Percentiles rank a stretch among this genome's conserved stretches.
phyloP scores from a whole-genome alignment of 495 filamentous ascomycete species.

The Penicillium bovifimosum region DNA sequence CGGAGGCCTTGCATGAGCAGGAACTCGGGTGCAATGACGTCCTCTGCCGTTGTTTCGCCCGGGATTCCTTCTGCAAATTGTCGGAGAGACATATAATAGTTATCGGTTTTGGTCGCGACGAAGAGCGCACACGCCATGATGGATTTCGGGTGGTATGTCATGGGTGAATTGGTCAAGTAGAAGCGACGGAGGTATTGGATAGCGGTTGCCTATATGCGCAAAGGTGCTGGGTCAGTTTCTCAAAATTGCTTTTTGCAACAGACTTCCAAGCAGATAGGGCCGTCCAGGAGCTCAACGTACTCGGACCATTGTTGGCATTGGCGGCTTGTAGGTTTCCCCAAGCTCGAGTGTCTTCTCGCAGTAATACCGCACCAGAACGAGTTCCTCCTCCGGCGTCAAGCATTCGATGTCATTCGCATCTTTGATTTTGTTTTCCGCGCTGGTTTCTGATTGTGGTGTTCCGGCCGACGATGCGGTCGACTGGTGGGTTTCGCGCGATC shows the following conservation, averaged over 20 bases:
- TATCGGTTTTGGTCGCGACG: conserved; percentile 88
- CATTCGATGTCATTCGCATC: conserved; percentile 61
- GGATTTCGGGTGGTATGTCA: conserved; percentile 87
- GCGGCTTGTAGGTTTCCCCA: conserved; percentile 69
- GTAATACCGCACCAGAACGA: conserved; percentile 72
- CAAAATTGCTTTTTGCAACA: background rate
- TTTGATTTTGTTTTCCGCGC: conserved; percentile 23
- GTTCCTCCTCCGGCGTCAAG: conserved; percentile 72
- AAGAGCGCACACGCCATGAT: conserved; percentile 85
- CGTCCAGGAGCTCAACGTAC: conserved; percentile 34
- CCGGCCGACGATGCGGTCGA: conserved; percentile 37
- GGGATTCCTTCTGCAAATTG: conserved; percentile 60
- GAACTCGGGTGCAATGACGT: conserved; percentile 84
- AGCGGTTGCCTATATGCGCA: conserved; percentile 62
- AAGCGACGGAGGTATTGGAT: conserved; percentile 90
- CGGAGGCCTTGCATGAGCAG: conserved; percentile 87
- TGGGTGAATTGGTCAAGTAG: conserved; percentile 87
- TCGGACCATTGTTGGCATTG: conserved; percentile 74
- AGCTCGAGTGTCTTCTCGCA: conserved; percentile 68
- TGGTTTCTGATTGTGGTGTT: conserved; percentile 33
- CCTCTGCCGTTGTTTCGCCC: conserved; percentile 58
- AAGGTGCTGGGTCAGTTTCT: background rate
- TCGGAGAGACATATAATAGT: conserved; percentile 65
- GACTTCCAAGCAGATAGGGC: background rate
- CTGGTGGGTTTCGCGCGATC: conserved; percentile 37